Base-by-base conservation (phyloP, 805 yeast genomes). In the Scheffersomyces coipomensis region DNA sequence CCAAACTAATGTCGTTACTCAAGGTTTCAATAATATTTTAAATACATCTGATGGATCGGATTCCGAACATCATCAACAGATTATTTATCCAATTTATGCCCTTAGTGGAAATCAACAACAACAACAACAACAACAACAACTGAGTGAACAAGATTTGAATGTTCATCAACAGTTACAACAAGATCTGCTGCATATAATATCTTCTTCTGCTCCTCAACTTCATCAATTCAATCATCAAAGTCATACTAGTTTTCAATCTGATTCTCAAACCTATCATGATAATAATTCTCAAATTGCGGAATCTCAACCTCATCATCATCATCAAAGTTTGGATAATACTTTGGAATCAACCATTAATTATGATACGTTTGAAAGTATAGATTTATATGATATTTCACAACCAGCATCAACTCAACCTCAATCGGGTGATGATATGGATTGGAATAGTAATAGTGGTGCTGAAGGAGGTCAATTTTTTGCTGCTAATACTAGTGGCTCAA, bases 1-100 rank as follows among this genome's bases (percentile, higher is more conserved):
- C 39, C 47, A 40, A 33, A 33, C 22, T 32, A 33, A 27, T 27
- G 17, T 13, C 10, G 35, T 22, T 15, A 50, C 48, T 19, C 66
- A 61, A 39, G 55, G 56, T 38, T 67, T 58, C 35, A 70, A 65
- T 47, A 60, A 64, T 44, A 49, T 67, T 36, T 51, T 66, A 25
- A 49, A 48, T 6, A 29, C 49, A 3, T 34, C 50, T 9, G 42
- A 38, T 12, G n/a, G n/a, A n/a, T n/a, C n/a, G n/a, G 27, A 38
- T 23, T 38, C 50, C 6, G 43, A 49, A 33, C 49, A 49, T 23
- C 61, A 60, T 31, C 43, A 48, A 37, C 55, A 64, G 19, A 67
- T 67, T 38, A 62, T 67, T 16, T 67, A 67, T 39, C 73, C 73
- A 1, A 59, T 67, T 11, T 67, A 67, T 40, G 50, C 61, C 4